These are phyloP conservation scores for Rugonectria rugulosa DNA, from an alignment of 2,329 filamentous ascomycete genomes.

Conservation along the genomic window DNA sequence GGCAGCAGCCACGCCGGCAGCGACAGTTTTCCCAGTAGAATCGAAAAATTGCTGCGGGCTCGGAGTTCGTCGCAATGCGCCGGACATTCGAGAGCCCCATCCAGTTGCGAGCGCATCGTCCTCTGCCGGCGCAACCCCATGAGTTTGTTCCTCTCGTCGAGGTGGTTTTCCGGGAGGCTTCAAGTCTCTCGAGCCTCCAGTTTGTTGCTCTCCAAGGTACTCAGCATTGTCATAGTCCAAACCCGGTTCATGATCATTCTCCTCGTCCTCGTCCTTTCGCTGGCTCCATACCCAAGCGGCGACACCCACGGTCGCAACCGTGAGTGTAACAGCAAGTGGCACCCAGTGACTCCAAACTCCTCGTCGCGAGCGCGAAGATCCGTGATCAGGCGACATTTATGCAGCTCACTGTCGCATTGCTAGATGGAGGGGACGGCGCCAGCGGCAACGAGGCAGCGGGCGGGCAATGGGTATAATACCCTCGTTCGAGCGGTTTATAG, in stretches of 20 bases:
- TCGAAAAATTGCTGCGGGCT: slow-evolving; percentile 91
- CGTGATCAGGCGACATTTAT: slow-evolving; percentile 68
- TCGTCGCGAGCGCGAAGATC: slow-evolving; percentile 66
- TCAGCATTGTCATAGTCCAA: slow-evolving; percentile 57
- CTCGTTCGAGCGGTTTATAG: slow-evolving; percentile 16
- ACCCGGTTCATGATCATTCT: slow-evolving; percentile 59
- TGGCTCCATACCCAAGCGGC: slow-evolving; percentile 96
- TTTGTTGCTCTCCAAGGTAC: slow-evolving; percentile 61
- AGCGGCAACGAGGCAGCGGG: slow-evolving; percentile 30
- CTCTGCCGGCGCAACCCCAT: slow-evolving; percentile 45
- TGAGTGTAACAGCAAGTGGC: slow-evolving; percentile 84
- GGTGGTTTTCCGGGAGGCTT: slow-evolving; percentile 47
- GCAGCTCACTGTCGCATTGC: slow-evolving; percentile 46
- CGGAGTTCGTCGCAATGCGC: slow-evolving; percentile 80
- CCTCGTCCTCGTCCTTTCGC: slow-evolving; percentile 76
- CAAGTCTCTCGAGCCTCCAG: slow-evolving; percentile 53
- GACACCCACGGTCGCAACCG: slow-evolving; percentile 84
- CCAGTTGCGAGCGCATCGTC: slow-evolving; percentile 53
- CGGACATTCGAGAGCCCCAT: slow-evolving; percentile 81
- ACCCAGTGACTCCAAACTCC: slow-evolving; percentile 84
- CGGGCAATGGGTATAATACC: slow-evolving; percentile 23
- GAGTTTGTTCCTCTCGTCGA: slow-evolving; percentile 51
- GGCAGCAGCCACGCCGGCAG: slow-evolving; percentile 82
- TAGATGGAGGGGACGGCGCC: slow-evolving; percentile 31
- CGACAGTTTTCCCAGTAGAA: slow-evolving; percentile 80